Conservation (phyloP, 768 basidiomycete species). For the Hygrophorus russula region DNA sequence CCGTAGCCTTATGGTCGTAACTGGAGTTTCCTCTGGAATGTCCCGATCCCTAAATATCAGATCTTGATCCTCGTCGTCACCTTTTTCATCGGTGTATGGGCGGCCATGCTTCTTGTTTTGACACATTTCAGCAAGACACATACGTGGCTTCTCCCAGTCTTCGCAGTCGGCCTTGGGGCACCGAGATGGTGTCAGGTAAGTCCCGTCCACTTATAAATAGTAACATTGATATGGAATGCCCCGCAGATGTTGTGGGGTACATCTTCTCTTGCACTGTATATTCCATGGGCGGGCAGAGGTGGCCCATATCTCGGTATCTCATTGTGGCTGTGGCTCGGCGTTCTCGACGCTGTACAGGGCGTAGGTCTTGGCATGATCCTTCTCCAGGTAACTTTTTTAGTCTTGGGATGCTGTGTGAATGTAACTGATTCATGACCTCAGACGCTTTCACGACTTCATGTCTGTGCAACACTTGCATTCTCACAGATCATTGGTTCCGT, state of each 20-base stretch:
- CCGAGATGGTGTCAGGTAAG: slow-evolving; percentile 88
- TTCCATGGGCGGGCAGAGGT: slow-evolving; percentile 81
- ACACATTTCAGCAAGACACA: slow-evolving; percentile 88
- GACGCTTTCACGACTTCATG: slow-evolving; percentile 88
- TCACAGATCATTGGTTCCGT: slow-evolving; percentile 84
- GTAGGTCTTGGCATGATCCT: slow-evolving; percentile 90
- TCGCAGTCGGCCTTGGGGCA: slow-evolving; percentile 89
- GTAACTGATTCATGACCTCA: slow-evolving; percentile 9
- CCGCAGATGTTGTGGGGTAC: slow-evolving; percentile 86
- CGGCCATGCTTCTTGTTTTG: slow-evolving; percentile 55
- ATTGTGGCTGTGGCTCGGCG: slow-evolving; percentile 93
- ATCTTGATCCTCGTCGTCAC: slow-evolving; percentile 66
- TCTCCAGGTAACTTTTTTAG: slow-evolving; percentile 40
- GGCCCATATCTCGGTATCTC: slow-evolving; percentile 87
- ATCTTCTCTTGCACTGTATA: slow-evolving; percentile 83
- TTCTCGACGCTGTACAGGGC: slow-evolving; percentile 88
- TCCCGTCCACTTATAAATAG: slow-evolving; percentile 2
- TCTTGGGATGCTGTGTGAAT: slow-evolving; percentile 12
- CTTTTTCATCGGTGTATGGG: slow-evolving; percentile 91
- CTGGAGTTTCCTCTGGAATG: slow-evolving; percentile 90
- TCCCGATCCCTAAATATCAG: slow-evolving; percentile 72
- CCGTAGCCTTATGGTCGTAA: slow-evolving; percentile 81
- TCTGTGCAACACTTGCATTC: slow-evolving; percentile 86
- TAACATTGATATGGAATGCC: slow-evolving; percentile 4
- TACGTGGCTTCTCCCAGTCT: slow-evolving; percentile 91